Evolutionary conservation across 805 yeast species (phyloP).

Genomic region (Kodamaea sagamina): DNA sequence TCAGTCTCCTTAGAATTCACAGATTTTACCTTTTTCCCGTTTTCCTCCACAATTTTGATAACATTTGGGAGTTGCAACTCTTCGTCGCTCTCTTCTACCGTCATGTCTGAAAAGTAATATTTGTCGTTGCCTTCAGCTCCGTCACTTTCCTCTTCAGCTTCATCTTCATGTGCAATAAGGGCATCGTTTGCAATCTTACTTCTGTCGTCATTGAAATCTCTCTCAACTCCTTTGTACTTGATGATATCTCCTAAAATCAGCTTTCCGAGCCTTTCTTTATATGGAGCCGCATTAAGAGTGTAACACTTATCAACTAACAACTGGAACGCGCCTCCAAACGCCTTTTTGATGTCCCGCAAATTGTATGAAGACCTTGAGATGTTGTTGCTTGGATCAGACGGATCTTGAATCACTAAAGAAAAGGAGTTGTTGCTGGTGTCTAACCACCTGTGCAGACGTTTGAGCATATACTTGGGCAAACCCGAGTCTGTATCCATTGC

Average conservation of each 20-base stretch:
- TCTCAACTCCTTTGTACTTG: constrained; percentile 67
- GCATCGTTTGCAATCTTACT: constrained; percentile 63
- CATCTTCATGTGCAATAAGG: constrained; percentile 30
- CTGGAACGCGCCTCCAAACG: constrained; percentile 88
- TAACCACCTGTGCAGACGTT: constrained; percentile 53
- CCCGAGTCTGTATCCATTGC: constrained; percentile 58
- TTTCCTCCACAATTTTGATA: constrained; percentile 3
- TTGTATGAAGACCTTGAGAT: constrained; percentile 85
- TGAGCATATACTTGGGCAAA: constrained; percentile 59
- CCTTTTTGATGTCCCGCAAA: constrained; percentile 73
- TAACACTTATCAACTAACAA: constrained; percentile 73
- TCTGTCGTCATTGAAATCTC: constrained; percentile 80
- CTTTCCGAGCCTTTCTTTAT: constrained; percentile 65
- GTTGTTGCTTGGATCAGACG: constrained; percentile 80
- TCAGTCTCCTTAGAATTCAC: constrained; percentile 16
- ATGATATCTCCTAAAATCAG: constrained; percentile 81
- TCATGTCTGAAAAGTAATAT: constrained; percentile 46
- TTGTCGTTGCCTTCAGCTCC: constrained; percentile 41
- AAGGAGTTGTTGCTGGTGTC: constrained; percentile 56
- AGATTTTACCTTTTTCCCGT: constrained; percentile 1
- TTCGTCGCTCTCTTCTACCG: constrained; percentile 36
- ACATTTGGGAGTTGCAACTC: constrained; percentile 13
- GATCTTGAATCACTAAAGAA: constrained; percentile 81
- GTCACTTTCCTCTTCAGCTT: constrained; percentile 32
- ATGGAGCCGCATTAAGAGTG: constrained; percentile 64